Percentiles rank a stretch among this genome's conserved stretches.
phyloP scores from a whole-genome alignment of 208 protist species.

The Leishmania major region DNA sequence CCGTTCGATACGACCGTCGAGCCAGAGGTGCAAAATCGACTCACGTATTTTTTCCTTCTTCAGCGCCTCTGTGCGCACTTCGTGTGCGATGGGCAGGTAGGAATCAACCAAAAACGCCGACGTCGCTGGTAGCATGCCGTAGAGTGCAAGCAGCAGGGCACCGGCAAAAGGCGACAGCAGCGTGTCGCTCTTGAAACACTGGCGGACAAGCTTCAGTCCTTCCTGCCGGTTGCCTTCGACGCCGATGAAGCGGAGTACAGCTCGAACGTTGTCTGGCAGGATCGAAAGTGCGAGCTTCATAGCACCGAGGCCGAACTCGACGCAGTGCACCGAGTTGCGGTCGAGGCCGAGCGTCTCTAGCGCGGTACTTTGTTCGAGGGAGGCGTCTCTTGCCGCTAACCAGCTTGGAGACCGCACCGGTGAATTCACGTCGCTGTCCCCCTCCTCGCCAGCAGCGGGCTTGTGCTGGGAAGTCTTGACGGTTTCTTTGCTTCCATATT shows the following conservation, averaged over 20 bases:
- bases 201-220: slow-evolving; percentile 39
- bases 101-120: slow-evolving; percentile 34
- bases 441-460: background rate
- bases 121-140: slow-evolving; percentile 42
- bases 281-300: slow-evolving; percentile 56
- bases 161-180: slow-evolving; percentile 63
- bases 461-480: background rate
- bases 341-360: slow-evolving; percentile 49
- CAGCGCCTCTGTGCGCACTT: slow-evolving; percentile 31
- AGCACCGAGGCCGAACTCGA: slow-evolving; percentile 49
- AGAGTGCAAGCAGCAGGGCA: slow-evolving; percentile 46
- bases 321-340: slow-evolving; percentile 58
- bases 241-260: slow-evolving; percentile 55
- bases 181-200: slow-evolving; percentile 58
- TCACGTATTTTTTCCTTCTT: slow-evolving; percentile 28
- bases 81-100: slow-evolving; percentile 33
- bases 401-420: slow-evolving; percentile 8
- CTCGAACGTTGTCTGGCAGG: slow-evolving; percentile 35
- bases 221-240: slow-evolving; percentile 46
- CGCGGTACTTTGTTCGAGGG: slow-evolving; percentile 22
- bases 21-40: slow-evolving; percentile 66
- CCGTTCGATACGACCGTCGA: slow-evolving; percentile 48
- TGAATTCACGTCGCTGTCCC: background rate
- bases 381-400: slow-evolving; percentile 6
- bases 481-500: slow-evolving; percentile 1